A percentile compares a stretch with the other conserved stretches of the same genome.
Evolutionary conservation across 78 protist genomes (phyloP).

Genomic region (Creolimax fragrantissima): DNA sequence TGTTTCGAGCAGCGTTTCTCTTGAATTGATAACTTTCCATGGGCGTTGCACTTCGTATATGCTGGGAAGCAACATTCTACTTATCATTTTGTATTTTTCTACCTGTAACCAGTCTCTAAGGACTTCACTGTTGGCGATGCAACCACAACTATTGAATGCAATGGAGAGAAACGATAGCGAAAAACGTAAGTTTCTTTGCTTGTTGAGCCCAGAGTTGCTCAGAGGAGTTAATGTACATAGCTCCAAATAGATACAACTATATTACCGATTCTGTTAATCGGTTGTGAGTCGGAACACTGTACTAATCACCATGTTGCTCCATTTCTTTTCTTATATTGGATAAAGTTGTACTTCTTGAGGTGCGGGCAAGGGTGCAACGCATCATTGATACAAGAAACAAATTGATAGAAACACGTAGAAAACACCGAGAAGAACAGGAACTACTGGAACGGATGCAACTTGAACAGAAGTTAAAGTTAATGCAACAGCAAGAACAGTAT

Average conservation of each 20-base stretch:
- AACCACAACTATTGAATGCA: background rate
- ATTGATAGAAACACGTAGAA: background rate
- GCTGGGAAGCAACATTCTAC: no score
- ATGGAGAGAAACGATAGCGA: background rate
- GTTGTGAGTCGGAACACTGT: no score
- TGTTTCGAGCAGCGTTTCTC: background rate
- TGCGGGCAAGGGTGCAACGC: background rate
- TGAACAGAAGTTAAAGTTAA: background rate
- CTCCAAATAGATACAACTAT: no score
- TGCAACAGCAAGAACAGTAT: background rate
- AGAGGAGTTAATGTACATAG: no score
- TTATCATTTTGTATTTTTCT: no score
- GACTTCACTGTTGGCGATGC: background rate
- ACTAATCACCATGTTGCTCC: no score
- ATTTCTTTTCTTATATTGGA: no score
- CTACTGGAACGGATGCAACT: constrained; percentile 5
- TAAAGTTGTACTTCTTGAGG: background rate
- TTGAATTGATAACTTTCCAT: no score
- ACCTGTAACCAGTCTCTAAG: background rate
- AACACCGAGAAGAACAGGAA: constrained; percentile 6
- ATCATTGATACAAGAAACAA: background rate
- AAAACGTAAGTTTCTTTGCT: background rate
- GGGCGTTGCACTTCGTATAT: no score
- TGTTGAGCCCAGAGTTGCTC: no score
- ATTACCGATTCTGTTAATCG: no score